These are phyloP conservation scores for Lachnellula subtilissima DNA, from an alignment of 2,329 filamentous ascomycete species.

Conservation along the genomic window DNA sequence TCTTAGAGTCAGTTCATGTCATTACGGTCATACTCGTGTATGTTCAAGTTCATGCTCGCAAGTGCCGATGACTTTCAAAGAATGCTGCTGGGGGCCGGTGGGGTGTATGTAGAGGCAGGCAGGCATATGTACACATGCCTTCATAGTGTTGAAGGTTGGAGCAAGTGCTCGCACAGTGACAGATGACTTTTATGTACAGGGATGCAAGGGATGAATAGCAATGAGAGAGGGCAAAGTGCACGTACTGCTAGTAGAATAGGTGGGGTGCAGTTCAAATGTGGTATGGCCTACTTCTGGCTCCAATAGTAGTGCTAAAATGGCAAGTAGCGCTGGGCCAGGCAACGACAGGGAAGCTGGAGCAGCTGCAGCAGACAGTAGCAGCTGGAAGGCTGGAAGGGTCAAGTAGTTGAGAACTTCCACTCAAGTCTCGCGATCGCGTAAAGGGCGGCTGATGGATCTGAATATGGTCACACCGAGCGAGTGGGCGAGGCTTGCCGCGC, in stretches of 20 bases:
- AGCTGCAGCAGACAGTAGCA: slow-evolving; percentile 8
- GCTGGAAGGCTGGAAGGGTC: slow-evolving; percentile 1
- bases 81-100: slow-evolving; percentile 3
- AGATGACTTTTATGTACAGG: slow-evolving; percentile 25
- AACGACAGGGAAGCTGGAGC: neutral
- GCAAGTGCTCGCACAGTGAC: slow-evolving; percentile 16
- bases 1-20: slow-evolving; percentile 23
- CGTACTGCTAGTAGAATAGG: slow-evolving; percentile 9
- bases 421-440: slow-evolving; percentile 15
- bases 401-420: slow-evolving; percentile 10
- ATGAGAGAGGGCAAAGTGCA: slow-evolving; percentile 12
- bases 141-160: slow-evolving; percentile 6
- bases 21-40: slow-evolving; percentile 19
- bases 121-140: slow-evolving; percentile 19
- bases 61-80: slow-evolving; percentile 21
- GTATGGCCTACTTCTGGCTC: neutral
- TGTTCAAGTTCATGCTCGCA: slow-evolving; percentile 22
- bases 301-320: neutral
- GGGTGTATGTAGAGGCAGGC: slow-evolving; percentile 5
- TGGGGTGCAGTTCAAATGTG: slow-evolving; percentile 1
- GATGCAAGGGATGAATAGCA: slow-evolving; percentile 22
- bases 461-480: slow-evolving; percentile 23
- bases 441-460: slow-evolving; percentile 22
- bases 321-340: neutral
- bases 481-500: slow-evolving; percentile 10